phyloP scores from a whole-genome alignment of 108 stramenopile genomes.

The Pseudonitzschia pungens region DNA sequence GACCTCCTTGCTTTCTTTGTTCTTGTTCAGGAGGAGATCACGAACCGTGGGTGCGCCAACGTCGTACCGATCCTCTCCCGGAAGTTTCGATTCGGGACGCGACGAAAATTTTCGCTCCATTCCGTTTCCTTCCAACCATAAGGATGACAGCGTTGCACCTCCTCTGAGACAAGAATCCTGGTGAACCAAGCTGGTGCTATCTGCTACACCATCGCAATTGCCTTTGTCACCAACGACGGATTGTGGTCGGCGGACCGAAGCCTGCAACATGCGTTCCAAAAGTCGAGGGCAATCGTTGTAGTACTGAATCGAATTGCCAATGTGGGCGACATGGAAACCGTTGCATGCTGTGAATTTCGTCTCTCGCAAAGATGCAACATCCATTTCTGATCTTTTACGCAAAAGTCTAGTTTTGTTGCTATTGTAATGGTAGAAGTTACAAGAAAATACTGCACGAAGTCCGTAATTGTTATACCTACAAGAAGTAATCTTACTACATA shows the following conservation, averaged over 20 bases:
- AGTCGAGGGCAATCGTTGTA: conserved; percentile 78
- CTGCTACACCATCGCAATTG: conserved; percentile 3
- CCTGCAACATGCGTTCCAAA: conserved; percentile 42
- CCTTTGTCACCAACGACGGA: not conserved
- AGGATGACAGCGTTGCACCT: conserved; percentile 45
- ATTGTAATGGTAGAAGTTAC: too few relatives aligned
- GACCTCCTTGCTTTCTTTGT: not conserved
- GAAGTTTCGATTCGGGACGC: conserved; percentile 23
- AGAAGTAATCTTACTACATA: too few relatives aligned
- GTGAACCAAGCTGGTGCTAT: conserved; percentile 5
- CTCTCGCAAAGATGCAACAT: too few relatives aligned
- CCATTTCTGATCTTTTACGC: too few relatives aligned
- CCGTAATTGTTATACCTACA: too few relatives aligned
- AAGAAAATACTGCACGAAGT: too few relatives aligned
- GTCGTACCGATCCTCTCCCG: conserved; percentile 46
- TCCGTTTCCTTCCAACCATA: conserved; percentile 65
- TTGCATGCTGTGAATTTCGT: too few relatives aligned
- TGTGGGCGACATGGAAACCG: conserved; percentile 18
- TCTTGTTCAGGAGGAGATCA: conserved; percentile 29
- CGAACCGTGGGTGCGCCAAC: conserved; percentile 65
- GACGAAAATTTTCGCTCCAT: conserved; percentile 62
- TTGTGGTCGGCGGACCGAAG: not conserved
- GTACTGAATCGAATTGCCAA: conserved; percentile 79
- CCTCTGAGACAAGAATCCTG: conserved; percentile 73
- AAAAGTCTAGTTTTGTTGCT: too few relatives aligned